Percentiles rank a stretch among this genome's conserved stretches.
Conservation (phyloP, 495 filamentous ascomycete genomes). For the Viridothelium virens region DNA sequence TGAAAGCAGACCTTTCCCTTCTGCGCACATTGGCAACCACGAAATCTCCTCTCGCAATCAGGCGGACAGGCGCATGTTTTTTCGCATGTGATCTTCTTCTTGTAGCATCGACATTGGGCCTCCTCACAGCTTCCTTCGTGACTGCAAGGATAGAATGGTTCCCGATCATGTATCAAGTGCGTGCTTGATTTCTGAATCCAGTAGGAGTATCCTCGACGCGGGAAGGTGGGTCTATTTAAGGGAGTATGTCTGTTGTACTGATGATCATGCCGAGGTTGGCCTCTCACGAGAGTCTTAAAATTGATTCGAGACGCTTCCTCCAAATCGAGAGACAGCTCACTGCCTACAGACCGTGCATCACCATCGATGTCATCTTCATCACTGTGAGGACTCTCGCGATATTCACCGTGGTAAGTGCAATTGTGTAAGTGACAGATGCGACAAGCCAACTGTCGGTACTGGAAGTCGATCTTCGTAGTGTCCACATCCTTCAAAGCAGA, state of each 20-base stretch:
- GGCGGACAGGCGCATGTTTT: slow-evolving; percentile 55
- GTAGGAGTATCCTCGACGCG: slow-evolving; percentile 2
- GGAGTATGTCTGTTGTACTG: neutral
- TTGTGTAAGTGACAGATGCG: slow-evolving; percentile 24
- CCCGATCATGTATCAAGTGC: slow-evolving; percentile 22
- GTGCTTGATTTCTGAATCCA: slow-evolving; percentile 13
- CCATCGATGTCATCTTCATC: neutral
- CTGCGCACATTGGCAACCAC: slow-evolving; percentile 53
- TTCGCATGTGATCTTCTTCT: slow-evolving; percentile 54
- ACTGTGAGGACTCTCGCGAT: slow-evolving; percentile 1
- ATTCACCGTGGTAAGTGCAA: slow-evolving; percentile 32
- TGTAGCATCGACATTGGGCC: slow-evolving; percentile 46
- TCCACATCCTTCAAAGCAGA: slow-evolving; percentile 5
- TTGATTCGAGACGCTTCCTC: slow-evolving; percentile 16
- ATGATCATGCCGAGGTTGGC: neutral
- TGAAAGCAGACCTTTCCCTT: slow-evolving; percentile 40
- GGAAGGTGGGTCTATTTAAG: neutral
- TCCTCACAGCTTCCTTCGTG: slow-evolving; percentile 38
- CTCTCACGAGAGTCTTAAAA: slow-evolving; percentile 11
- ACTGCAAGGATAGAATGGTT: slow-evolving; percentile 36
- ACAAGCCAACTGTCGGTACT: slow-evolving; percentile 18
- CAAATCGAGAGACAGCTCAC: slow-evolving; percentile 22
- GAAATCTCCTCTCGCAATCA: slow-evolving; percentile 55
- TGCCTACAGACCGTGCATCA: slow-evolving; percentile 6
- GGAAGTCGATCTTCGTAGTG: neutral